phyloP scores from a whole-genome alignment of 257 asterid genomes.

The Mitragyna speciosa region DNA sequence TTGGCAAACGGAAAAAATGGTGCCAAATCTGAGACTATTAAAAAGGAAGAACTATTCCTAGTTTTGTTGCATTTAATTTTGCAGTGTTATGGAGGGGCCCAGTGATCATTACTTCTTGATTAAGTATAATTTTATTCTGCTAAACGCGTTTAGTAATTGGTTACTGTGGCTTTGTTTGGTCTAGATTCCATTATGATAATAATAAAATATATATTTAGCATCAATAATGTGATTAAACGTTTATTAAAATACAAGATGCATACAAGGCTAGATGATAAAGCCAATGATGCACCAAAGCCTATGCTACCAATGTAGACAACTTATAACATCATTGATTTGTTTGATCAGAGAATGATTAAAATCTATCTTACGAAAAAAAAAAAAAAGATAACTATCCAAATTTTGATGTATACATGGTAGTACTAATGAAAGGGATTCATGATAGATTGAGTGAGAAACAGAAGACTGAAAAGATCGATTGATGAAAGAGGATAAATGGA shows the following conservation, averaged over 20 bases:
- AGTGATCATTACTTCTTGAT: conserved; percentile 28
- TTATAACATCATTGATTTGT: neutral
- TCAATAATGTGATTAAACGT: neutral
- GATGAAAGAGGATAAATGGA: conserved; percentile 11
- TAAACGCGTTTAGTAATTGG: conserved; percentile 23
- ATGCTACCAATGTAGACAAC: neutral
- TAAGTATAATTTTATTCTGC: conserved; percentile 9
- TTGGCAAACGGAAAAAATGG: too few relatives aligned
- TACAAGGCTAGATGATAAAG: neutral
- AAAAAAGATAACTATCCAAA: neutral
- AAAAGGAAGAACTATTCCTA: conserved; percentile 5
- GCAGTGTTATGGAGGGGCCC: conserved; percentile 25
- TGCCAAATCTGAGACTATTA: neutral
- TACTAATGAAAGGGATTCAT: neutral
- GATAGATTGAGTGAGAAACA: neutral
- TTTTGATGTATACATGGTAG: neutral
- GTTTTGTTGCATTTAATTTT: conserved; percentile 11
- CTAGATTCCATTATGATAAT: neutral
- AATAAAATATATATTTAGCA: too few relatives aligned
- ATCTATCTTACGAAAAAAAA: too few relatives aligned
- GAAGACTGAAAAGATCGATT: conserved; percentile 2
- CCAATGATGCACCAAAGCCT: neutral
- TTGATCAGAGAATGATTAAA: neutral
- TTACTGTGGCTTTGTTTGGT: neutral
- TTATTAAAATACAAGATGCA: neutral